A percentile compares a stretch with the other conserved stretches of the same genome.
Evolutionary conservation across 139 green algal genomes (phyloP).

Genomic region (Chara braunii): DNA sequence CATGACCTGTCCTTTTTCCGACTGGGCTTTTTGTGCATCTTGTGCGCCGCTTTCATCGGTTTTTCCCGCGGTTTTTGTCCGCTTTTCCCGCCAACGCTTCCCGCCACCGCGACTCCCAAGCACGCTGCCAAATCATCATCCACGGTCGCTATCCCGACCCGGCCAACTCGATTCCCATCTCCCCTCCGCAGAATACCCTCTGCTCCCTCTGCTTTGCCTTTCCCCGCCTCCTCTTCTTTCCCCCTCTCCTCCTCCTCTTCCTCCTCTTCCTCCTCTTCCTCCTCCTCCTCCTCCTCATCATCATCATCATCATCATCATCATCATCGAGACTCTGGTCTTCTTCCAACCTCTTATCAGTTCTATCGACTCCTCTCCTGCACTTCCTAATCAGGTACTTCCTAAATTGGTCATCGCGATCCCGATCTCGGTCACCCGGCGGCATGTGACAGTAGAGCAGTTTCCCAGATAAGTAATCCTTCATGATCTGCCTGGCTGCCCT

Average conservation of each 20-base stretch:
- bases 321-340: slow-evolving; percentile 1
- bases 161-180: neutral
- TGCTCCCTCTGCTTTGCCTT: slow-evolving; percentile 14
- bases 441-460: slow-evolving; percentile 70
- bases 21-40: slow-evolving; percentile 34
- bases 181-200: neutral
- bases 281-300: slow-evolving; percentile 4
- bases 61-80: neutral
- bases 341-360: too few species aligned
- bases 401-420: neutral
- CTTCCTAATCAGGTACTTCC: neutral
- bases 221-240: neutral
- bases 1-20: slow-evolving; percentile 26
- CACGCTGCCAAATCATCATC: neutral
- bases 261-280: neutral
- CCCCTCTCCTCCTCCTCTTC: slow-evolving; percentile 7
- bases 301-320: neutral
- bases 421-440: slow-evolving; percentile 50
- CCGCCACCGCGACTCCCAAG: neutral
- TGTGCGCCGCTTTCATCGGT: slow-evolving; percentile 17
- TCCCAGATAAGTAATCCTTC: slow-evolving; percentile 83
- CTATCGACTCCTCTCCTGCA: neutral
- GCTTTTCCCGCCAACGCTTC: neutral
- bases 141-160: neutral
- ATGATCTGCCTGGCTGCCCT: slow-evolving; percentile 67